Evolutionary conservation across 1,284 basidiomycete genomes (phyloP).

Genomic region (Phlebopus sp.): DNA sequence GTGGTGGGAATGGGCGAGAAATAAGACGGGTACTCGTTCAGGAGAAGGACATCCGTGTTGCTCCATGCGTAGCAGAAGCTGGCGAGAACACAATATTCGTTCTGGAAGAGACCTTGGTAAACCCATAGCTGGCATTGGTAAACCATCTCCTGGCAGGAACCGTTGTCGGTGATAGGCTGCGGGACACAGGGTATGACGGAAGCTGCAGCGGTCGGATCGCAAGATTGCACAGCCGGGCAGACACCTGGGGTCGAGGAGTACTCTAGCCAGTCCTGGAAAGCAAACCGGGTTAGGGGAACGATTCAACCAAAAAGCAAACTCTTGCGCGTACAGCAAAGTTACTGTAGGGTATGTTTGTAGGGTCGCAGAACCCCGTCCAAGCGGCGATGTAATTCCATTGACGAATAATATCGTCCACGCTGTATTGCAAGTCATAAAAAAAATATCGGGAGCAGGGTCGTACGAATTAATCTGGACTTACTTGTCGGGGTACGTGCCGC

Average conservation of each 20-base stretch:
- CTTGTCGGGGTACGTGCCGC: no score
- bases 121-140: no score
- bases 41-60: constrained; percentile 18
- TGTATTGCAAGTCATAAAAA: not conserved
- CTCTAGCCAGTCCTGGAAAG: constrained; percentile 20
- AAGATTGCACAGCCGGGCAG: constrained; percentile 12
- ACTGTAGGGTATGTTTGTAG: constrained; percentile 16
- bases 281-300: not conserved
- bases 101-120: constrained; percentile 23
- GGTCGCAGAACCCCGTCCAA: constrained; percentile 20
- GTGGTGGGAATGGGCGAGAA: constrained; percentile 8
- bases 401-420: constrained; percentile 4
- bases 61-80: constrained; percentile 26
- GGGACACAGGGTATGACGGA: constrained; percentile 15
- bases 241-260: constrained; percentile 22
- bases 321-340: constrained; percentile 17
- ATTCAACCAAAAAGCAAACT: not conserved
- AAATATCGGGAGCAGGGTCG: no score
- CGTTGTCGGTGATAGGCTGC: constrained; percentile 22
- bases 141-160: constrained; percentile 19
- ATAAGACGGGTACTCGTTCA: constrained; percentile 12
- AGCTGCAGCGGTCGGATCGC: constrained; percentile 2
- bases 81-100: constrained; percentile 22
- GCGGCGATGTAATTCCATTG: constrained; percentile 19
- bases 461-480: no score